Base-by-base conservation (phyloP, 2,329 filamentous ascomycete species). In the Coniochaeta sp. region DNA sequence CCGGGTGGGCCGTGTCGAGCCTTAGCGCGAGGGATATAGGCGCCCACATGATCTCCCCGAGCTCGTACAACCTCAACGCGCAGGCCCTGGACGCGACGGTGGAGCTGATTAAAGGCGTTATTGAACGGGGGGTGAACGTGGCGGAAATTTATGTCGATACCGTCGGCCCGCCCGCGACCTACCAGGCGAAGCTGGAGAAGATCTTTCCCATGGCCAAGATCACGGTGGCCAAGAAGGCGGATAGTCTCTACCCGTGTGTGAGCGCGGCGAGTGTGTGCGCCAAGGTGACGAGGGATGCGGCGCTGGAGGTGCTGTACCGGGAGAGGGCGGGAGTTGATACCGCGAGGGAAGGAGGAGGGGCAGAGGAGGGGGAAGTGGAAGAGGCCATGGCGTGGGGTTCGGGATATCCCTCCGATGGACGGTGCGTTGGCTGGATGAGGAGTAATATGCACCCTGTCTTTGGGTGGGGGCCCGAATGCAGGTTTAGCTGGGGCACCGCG, bases 31-130 rank as follows among this genome's bases (percentile, higher is more conserved):
- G 86, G 42, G 88, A 92, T 70, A 95, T 96, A 61, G 81, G 78
- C 35, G 80, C 89, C 7, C 81, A 82, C 61, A 95, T 95, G 89
- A 75, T 94, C 61, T 77, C 79, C 9, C 79, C 83, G 2, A 73
- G 74, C 8, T 67, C 74, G 3, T 95, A 96, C 72, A 99, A 99
- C 66, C 81, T 99, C 57, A 99, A 99, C 66, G 90, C 91, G 4
- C 94, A 99, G 69, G 92, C 92, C 16, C 87, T 94, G 82, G 91
- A 96, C 67, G 89, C 92, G 4, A 97, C 92, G 0, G 82, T 95
- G 22, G 81, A 81, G 33, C 76, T 99, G 50, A 92, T 97, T 62
- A 76, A 82, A 51, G 84, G 83, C 31, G 87, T 96, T 4, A 78
- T 94, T 30, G 83, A 82, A 8, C 76, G 78, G 18, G 89, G 89